Percentiles rank a stretch among this genome's conserved stretches.
These are phyloP conservation scores for Peniophora sp. DNA, from an alignment of 1,284 basidiomycete species.

Conservation along the genomic window DNA sequence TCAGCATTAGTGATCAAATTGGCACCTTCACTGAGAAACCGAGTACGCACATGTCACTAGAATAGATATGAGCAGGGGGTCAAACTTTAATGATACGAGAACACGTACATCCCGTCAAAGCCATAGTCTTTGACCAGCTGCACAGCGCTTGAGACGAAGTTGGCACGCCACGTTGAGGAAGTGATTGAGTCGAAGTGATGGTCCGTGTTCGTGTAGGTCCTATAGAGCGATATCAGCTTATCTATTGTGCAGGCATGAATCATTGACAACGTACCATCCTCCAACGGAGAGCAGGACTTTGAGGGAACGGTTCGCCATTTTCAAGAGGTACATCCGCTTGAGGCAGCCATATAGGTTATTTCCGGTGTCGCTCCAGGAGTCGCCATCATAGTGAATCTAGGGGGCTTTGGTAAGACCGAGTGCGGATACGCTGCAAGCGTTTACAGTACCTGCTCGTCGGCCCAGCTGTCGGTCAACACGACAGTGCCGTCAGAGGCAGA, in stretches of 20 bases:
- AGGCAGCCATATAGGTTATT: conserved; percentile 84
- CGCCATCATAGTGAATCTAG: conserved; percentile 60
- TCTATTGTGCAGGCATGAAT: too few species aligned
- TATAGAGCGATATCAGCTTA: too few species aligned
- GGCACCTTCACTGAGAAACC: too few species aligned
- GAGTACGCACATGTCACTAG: conserved; percentile 38
- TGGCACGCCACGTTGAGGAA: conserved; percentile 43
- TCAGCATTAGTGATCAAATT: too few species aligned
- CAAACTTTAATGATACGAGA: conserved; percentile 4
- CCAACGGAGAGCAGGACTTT: conserved; percentile 77
- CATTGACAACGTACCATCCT: conserved; percentile 33
- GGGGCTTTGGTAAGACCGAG: background rate
- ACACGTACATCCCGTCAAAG: conserved; percentile 72
- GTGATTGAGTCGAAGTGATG: conserved; percentile 63
- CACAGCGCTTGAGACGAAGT: conserved; percentile 69
- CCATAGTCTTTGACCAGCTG: conserved; percentile 80
- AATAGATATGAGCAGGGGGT: conserved; percentile 1
- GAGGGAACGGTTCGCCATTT: conserved; percentile 66
- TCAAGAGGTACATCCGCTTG: conserved; percentile 64
- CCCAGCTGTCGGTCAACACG: conserved; percentile 71
- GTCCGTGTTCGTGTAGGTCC: conserved; percentile 50
- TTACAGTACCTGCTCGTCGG: conserved; percentile 66
- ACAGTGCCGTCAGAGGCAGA: conserved; percentile 60
- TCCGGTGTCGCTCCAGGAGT: conserved; percentile 55
- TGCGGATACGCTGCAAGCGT: background rate